Evolutionary conservation across 352 stramenopile species (phyloP).

Genomic region (Phytophthora meadii): DNA sequence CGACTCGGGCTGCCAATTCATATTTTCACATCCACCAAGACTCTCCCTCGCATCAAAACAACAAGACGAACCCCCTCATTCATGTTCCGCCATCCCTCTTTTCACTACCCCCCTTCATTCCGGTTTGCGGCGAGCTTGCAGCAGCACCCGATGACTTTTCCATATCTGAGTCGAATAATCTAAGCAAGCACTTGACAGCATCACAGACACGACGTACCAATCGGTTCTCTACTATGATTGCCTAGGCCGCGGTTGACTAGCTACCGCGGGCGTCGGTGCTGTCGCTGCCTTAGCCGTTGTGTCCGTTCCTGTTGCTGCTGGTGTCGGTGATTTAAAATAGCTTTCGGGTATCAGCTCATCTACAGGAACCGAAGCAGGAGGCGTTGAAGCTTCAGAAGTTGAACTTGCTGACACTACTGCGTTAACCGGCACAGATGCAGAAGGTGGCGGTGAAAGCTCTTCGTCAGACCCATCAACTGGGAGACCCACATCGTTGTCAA

Average conservation of each 20-base stretch:
- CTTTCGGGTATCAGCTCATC: conserved; percentile 43
- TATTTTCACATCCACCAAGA: conserved; percentile 56
- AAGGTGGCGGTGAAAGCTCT: conserved; percentile 18
- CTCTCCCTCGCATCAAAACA: conserved; percentile 41
- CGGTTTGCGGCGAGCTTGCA: conserved; percentile 18
- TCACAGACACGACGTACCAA: conserved; percentile 21
- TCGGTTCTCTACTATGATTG: conserved; percentile 35
- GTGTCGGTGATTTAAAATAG: conserved; percentile 38
- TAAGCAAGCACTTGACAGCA: conserved; percentile 37
- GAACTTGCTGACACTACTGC: conserved; percentile 9
- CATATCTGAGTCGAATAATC: conserved; percentile 30
- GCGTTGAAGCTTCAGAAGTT: conserved; percentile 13
- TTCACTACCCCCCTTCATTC: conserved; percentile 25
- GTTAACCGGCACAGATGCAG: conserved; percentile 1
- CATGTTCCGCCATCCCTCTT: conserved; percentile 26
- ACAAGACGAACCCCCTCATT: conserved; percentile 37
- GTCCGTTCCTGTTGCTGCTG: conserved; percentile 17
- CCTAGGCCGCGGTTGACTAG: conserved; percentile 18
- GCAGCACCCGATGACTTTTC: conserved; percentile 18
- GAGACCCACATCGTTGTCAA: conserved; percentile 36
- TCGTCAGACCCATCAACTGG: conserved; percentile 34
- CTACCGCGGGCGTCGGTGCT: conserved; percentile 15
- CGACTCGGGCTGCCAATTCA: conserved; percentile 38
- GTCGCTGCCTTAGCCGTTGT: conserved; percentile 17
- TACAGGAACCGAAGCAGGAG: conserved; percentile 18